A percentile compares a stretch with the other conserved stretches of the same genome.
These are phyloP conservation scores for Saussurea involucrata DNA, from an alignment of 129 eudicot species.

Conservation along the genomic window DNA sequence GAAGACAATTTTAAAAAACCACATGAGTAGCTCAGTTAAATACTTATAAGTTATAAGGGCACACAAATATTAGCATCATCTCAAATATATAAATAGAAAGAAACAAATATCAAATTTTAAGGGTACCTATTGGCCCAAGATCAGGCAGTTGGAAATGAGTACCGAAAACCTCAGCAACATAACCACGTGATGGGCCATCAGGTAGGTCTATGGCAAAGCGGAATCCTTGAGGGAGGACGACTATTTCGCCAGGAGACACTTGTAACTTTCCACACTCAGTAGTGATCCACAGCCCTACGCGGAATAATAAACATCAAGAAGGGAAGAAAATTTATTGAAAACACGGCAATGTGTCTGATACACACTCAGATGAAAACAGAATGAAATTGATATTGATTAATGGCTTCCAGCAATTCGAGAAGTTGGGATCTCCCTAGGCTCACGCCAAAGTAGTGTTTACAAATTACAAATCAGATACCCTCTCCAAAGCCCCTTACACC, in stretches of 20 bases:
- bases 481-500: too few relatives aligned
- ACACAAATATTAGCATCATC: background rate
- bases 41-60: background rate
- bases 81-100: background rate
- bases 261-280: slow-evolving; percentile 89
- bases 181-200: slow-evolving; percentile 96
- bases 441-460: too few relatives aligned
- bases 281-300: slow-evolving; percentile 80
- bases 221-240: slow-evolving; percentile 85
- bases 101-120: background rate
- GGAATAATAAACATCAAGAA: too few relatives aligned
- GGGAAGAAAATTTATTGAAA: too few relatives aligned
- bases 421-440: too few relatives aligned
- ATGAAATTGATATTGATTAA: too few relatives aligned
- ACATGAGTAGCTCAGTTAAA: background rate
- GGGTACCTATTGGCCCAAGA: slow-evolving; percentile 91
- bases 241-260: slow-evolving; percentile 85
- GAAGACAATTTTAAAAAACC: background rate
- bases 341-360: too few relatives aligned
- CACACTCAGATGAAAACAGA: too few relatives aligned
- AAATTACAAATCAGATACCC: too few relatives aligned
- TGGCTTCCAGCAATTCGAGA: too few relatives aligned
- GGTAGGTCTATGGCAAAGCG: slow-evolving; percentile 78
- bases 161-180: slow-evolving; percentile 89
- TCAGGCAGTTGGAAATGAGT: slow-evolving; percentile 96